Evolutionary conservation across 2,329 filamentous ascomycete genomes (phyloP).

Genomic region (Aspergillus viridinutans): DNA sequence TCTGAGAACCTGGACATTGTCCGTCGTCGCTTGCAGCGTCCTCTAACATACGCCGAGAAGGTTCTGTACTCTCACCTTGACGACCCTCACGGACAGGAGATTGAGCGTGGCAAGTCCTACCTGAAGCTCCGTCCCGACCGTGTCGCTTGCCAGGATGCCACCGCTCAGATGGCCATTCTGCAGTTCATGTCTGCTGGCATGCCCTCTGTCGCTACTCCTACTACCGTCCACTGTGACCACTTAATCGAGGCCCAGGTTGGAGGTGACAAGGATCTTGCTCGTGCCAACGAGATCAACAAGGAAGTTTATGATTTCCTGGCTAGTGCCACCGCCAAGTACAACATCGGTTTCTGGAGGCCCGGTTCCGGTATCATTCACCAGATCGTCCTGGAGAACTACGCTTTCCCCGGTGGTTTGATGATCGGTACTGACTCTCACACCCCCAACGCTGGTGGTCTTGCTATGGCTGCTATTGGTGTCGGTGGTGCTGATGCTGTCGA

Average conservation of each 20-base stretch:
- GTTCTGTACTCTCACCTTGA: slow-evolving; percentile 98
- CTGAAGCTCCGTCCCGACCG: slow-evolving; percentile 95
- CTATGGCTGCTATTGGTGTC: slow-evolving; percentile 92
- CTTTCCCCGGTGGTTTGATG: slow-evolving; percentile 95
- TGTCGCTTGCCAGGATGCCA: slow-evolving; percentile 98
- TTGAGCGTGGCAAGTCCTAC: slow-evolving; percentile 92
- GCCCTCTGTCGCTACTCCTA: slow-evolving; percentile 88
- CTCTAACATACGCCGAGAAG: slow-evolving; percentile 95
- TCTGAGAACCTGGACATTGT: slow-evolving; percentile 94
- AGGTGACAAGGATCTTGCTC: slow-evolving; percentile 85
- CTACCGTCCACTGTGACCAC: slow-evolving; percentile 97
- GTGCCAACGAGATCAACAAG: slow-evolving; percentile 93
- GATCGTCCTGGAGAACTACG: slow-evolving; percentile 97
- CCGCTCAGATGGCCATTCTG: slow-evolving; percentile 98
- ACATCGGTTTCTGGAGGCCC: slow-evolving; percentile 99
- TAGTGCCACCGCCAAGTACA: slow-evolving; percentile 94
- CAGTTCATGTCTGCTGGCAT: slow-evolving; percentile 99
- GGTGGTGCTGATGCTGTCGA: slow-evolving; percentile 98
- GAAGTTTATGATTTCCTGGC: slow-evolving; percentile 98
- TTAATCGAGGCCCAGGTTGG: slow-evolving; percentile 97
- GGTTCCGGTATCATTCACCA: slow-evolving; percentile 99
- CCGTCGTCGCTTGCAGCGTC: slow-evolving; percentile 81
- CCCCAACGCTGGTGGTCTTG: slow-evolving; percentile 92
- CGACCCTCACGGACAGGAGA: slow-evolving; percentile 92
- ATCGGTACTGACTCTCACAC: slow-evolving; percentile 99